A percentile compares a stretch with the other conserved stretches of the same genome.
These are phyloP conservation scores for Edaphochlamys debaryana DNA, from an alignment of 139 green algal genomes.

Conservation along the genomic window DNA sequence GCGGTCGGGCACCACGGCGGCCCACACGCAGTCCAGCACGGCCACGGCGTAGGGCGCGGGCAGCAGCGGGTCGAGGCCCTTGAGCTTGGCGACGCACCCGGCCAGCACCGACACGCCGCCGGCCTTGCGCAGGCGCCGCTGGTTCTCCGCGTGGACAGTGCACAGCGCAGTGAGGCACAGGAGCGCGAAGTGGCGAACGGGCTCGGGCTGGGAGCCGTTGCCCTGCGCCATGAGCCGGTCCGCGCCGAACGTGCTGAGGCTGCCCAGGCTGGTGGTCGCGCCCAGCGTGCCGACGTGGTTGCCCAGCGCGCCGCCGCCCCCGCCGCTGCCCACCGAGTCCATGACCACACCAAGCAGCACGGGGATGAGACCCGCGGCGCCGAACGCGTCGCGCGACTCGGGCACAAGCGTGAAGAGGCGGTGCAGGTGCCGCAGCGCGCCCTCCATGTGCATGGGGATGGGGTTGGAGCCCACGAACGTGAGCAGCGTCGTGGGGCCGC, in stretches of 20 bases:
- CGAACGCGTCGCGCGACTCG: slow-evolving; percentile 39
- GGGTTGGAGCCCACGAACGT: slow-evolving; percentile 13
- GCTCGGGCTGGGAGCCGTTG: neutral
- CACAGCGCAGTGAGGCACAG: slow-evolving; percentile 55
- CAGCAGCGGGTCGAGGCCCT: slow-evolving; percentile 47
- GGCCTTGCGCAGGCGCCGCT: slow-evolving; percentile 48
- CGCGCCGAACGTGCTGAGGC: too few relatives aligned
- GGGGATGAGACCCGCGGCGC: slow-evolving; percentile 26
- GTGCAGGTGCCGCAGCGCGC: slow-evolving; percentile 54
- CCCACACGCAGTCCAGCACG: slow-evolving; percentile 61
- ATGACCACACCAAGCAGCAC: slow-evolving; percentile 54
- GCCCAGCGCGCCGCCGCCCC: neutral
- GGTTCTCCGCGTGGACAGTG: slow-evolving; percentile 45
- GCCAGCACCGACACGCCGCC: slow-evolving; percentile 51
- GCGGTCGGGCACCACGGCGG: slow-evolving; percentile 50
- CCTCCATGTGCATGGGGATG: slow-evolving; percentile 34
- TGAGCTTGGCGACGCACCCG: slow-evolving; percentile 30
- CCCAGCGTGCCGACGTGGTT: neutral
- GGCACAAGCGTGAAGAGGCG: slow-evolving; percentile 37
- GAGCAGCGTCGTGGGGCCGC: slow-evolving; percentile 38
- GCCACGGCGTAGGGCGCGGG: slow-evolving; percentile 51
- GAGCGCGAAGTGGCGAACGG: slow-evolving; percentile 41
- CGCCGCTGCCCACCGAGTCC: slow-evolving; percentile 9
- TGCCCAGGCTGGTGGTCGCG: neutral
- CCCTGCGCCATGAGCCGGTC: neutral